Evolutionary conservation across 1,284 basidiomycete genomes (phyloP).

Genomic region (Melampsora medusae): DNA sequence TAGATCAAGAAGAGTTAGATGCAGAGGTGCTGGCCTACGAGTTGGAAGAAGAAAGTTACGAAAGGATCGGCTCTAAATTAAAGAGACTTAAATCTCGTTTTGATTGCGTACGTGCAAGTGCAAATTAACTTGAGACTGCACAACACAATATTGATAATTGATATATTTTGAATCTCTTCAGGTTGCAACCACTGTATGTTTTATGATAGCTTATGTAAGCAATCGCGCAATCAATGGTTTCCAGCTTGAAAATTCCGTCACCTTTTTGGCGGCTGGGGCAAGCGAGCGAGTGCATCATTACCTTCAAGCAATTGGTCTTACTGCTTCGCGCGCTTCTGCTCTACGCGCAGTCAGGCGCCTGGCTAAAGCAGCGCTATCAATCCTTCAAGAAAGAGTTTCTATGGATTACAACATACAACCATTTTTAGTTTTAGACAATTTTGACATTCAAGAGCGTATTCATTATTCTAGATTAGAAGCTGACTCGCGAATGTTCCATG

Average conservation of each 20-base stretch:
- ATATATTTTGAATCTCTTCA: neutral
- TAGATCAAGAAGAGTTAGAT: too few species aligned
- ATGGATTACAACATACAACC: neutral
- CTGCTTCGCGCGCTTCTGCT: conserved; percentile 6
- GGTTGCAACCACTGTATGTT: conserved; percentile 14
- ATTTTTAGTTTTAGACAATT: conserved; percentile 18
- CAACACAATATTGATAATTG: too few species aligned
- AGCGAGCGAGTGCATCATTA: conserved; percentile 1
- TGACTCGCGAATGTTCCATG: conserved; percentile 4
- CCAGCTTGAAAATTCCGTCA: conserved; percentile 6
- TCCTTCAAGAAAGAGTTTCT: neutral
- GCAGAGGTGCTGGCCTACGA: too few species aligned
- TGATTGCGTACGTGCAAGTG: too few species aligned
- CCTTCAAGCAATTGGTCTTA: conserved; percentile 13
- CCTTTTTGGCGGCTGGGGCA: conserved; percentile 13
- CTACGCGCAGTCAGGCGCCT: neutral
- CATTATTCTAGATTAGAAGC: conserved; percentile 3
- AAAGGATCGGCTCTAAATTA: too few species aligned
- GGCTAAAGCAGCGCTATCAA: neutral
- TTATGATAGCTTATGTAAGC: conserved; percentile 20
- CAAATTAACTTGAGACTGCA: too few species aligned
- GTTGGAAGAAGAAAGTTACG: too few species aligned
- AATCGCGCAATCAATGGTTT: conserved; percentile 13
- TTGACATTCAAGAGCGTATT: conserved; percentile 19
- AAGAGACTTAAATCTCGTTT: too few species aligned